Evolutionary conservation across 768 basidiomycete genomes (phyloP).

Genomic region (Boletus vermiculosoides): DNA sequence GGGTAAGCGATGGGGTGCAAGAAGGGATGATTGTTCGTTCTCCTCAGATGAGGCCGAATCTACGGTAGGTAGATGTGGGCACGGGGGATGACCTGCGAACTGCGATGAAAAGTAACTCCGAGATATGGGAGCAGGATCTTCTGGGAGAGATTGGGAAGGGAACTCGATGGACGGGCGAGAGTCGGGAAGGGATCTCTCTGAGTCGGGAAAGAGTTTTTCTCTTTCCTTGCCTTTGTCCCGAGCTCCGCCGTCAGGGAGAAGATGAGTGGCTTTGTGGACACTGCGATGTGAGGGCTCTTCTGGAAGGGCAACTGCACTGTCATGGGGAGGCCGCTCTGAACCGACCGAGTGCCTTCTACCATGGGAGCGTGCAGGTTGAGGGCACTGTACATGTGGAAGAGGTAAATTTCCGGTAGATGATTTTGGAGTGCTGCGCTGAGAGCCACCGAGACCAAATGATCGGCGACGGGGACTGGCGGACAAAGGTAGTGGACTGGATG

Average conservation of each 20-base stretch:
- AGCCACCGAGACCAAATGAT: slow-evolving; percentile 30
- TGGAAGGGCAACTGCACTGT: slow-evolving; percentile 34
- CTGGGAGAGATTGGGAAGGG: slow-evolving; percentile 24
- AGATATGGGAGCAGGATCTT: slow-evolving; percentile 16
- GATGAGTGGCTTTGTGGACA: slow-evolving; percentile 10
- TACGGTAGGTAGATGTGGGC: slow-evolving; percentile 24
- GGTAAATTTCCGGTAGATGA: slow-evolving; percentile 30
- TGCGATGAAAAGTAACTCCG: slow-evolving; percentile 14
- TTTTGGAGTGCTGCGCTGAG: slow-evolving; percentile 31
- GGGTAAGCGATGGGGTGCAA: slow-evolving; percentile 26
- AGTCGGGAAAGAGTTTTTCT: slow-evolving; percentile 4
- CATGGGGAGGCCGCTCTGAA: slow-evolving; percentile 33
- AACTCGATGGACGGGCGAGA: slow-evolving; percentile 13
- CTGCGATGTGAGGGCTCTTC: slow-evolving; percentile 22
- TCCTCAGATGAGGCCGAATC: slow-evolving; percentile 29
- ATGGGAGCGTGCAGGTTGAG: slow-evolving; percentile 20
- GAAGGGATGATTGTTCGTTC: slow-evolving; percentile 26
- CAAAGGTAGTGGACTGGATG: slow-evolving; percentile 31
- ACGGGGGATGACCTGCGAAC: slow-evolving; percentile 1
- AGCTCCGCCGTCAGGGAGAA: slow-evolving; percentile 10
- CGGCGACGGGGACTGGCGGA: slow-evolving; percentile 35
- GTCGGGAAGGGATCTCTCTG: slow-evolving; percentile 9
- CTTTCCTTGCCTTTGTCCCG: slow-evolving; percentile 31
- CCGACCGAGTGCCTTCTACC: slow-evolving; percentile 29
- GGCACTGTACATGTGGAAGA: slow-evolving; percentile 17